Evolutionary conservation across 257 asterid genomes (phyloP), one percentile per base, ranked within the genome.

Genomic region (Solanum arcanum): DNA sequence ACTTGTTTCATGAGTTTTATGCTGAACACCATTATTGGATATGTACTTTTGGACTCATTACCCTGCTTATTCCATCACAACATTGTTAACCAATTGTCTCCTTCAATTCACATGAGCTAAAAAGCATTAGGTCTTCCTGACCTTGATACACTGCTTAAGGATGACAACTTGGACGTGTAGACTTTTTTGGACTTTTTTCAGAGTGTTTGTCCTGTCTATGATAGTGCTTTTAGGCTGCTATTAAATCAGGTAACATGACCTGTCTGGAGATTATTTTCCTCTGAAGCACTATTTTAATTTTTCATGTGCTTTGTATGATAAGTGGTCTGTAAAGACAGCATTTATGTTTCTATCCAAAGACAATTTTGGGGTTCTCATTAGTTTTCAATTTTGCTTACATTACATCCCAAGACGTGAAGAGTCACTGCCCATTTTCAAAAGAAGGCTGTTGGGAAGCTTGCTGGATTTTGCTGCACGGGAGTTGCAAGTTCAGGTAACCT

Each of bases 401-500:
- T 44, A 87, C 86, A 77, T 87, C 88, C 78, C 69, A 93, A 97
- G 99, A 87, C 99, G 99, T 39, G 99, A 97, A 91, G 99, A 93
- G 87, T 92, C 98, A 41, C 88, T 97, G 90, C 98, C 99, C 52
- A 93, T 97, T 87, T 95, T 97, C 91, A 97, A 97, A 92, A 90
- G 99, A 92, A 94, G 98, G 91, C 98, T 97, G 91, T 86, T 97
- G 93, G 96, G 99, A 78, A 92, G 95, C 92, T 92, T 97, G 93
- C 91, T 97, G 92, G 99, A 95, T 91, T 97, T 97, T 90, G 92
- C 99, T 89, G 98, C 98, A 2, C 94, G 98, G 91, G 99, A 97
- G 88, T 90, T 97, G 88, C 98, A 91, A 92, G 96, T 90, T 90
- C 99, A 97, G 99, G 99, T 97, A 91, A 84, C 86, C 70, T 86